Base-by-base conservation (phyloP, 768 basidiomycete species). In the Serendipita indica region DNA sequence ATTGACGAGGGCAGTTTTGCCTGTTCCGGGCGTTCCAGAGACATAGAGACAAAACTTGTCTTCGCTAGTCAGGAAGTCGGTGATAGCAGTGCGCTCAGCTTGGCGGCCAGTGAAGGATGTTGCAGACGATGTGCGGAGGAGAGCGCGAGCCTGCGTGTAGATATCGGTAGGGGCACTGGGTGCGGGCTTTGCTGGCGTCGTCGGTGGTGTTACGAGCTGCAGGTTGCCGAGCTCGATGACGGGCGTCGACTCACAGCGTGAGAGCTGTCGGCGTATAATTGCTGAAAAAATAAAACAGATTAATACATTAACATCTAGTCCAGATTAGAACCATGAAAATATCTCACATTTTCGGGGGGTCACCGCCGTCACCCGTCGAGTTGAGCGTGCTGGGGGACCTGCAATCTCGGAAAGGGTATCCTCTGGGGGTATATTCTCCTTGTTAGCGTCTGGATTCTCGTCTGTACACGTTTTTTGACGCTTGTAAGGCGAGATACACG, bases 11-110 rank as follows among this genome's bases (percentile, higher is more conserved):
- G 89, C 90, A 1, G 89, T 93, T 72, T 94, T 93, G 18, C 90
- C 90, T 2, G 89, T 90, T 1, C 93, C 94, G 2, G 92, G 91
- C 1, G 89, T 81, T 6, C 94, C 94, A 6, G 92, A 93, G 57
- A 97, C 83, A 69, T 93, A 97, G 60, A 94, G 74, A 39, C 79
- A 54, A 7, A 1, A 22, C 2, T 20, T 33, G 2, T 20, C 25
- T 10, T 54, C 32, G 49, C 30, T 33, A 27, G 12, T 33, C 22
- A 54, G 32, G 25, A 54, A 54, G 5, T 27, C 22, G 49, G 49
- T 33, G 25, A 54, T 54, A 30, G n/a, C 32, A 10, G 10, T 28
- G 10, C 49, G 49, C 30, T 54, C 49, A n/a, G 10, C 4, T 54
- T 54, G 25, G 20, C 49, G 20, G 10, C 49, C 49, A 54, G n/a